Evolutionary conservation across 768 basidiomycete genomes (phyloP).

Genomic region (Trametes meyenii): DNA sequence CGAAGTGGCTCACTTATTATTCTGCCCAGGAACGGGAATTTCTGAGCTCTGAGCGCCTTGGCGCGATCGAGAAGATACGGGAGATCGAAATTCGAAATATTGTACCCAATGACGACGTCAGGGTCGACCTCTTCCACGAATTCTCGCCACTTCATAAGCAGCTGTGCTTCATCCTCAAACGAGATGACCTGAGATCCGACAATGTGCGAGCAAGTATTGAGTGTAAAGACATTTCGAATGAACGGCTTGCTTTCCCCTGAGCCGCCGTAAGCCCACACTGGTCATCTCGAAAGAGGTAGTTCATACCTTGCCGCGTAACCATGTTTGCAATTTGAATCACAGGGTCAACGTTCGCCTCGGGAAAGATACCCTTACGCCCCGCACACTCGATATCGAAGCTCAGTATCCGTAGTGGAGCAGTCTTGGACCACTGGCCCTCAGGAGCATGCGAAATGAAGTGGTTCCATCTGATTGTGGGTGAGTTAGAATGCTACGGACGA

Average conservation of each 20-base stretch:
- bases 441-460: conserved; percentile 88
- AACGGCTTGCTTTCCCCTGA: conserved; percentile 91
- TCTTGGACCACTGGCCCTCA: conserved; percentile 89
- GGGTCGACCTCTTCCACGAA: conserved; percentile 92
- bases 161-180: conserved; percentile 69
- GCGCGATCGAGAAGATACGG: conserved; percentile 96
- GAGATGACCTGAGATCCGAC: conserved; percentile 96
- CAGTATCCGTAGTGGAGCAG: conserved; percentile 91
- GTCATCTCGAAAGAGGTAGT: neutral
- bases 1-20: conserved; percentile 75
- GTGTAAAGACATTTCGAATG: conserved; percentile 94
- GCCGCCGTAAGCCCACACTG: neutral
- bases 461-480: conserved; percentile 60
- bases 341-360: conserved; percentile 86
- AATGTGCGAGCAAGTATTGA: conserved; percentile 92
- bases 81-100: conserved; percentile 92
- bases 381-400: conserved; percentile 99
- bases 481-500: neutral
- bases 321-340: conserved; percentile 99
- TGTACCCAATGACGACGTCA: conserved; percentile 96
- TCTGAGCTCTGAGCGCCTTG: conserved; percentile 66
- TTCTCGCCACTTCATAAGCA: conserved; percentile 86
- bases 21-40: conserved; percentile 40
- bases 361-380: conserved; percentile 96
- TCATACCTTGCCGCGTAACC: conserved; percentile 95